phyloP scores from a whole-genome alignment of 805 yeast species.

The Debaryomyces tyrocola region DNA sequence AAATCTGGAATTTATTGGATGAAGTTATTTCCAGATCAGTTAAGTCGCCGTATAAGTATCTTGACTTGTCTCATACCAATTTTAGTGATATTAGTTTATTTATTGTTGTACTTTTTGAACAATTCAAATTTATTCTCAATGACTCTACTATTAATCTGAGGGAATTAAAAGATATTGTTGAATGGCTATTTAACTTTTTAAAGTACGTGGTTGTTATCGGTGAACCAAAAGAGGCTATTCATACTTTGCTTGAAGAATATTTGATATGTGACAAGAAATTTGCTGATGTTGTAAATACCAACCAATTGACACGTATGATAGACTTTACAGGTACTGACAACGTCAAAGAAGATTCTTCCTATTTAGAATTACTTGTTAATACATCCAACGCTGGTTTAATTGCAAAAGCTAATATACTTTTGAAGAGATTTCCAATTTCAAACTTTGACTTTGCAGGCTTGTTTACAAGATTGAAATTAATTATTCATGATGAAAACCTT shows the following conservation, averaged over 20 bases:
- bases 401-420: background rate
- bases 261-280: constrained; percentile 3
- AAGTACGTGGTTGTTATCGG: constrained; percentile 55
- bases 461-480: constrained; percentile 34
- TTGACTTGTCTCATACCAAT: constrained; percentile 50
- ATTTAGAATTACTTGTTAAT: constrained; percentile 11
- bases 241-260: constrained; percentile 9
- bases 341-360: constrained; percentile 6
- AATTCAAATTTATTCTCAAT: constrained; percentile 55
- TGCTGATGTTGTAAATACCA: background rate
- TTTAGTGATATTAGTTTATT: constrained; percentile 33
- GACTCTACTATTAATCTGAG: constrained; percentile 15
- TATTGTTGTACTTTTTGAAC: constrained; percentile 54
- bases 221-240: constrained; percentile 46
- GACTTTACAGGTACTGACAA: background rate
- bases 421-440: constrained; percentile 39
- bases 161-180: constrained; percentile 13
- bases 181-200: constrained; percentile 54
- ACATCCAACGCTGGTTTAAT: constrained; percentile 7
- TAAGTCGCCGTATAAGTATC: constrained; percentile 79
- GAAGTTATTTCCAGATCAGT: constrained; percentile 72
- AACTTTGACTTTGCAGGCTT: constrained; percentile 51
- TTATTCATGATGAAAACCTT: constrained; percentile 23
- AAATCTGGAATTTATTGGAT: constrained; percentile 67
- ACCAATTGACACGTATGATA: background rate